A percentile compares a stretch with the other conserved stretches of the same genome.
These are phyloP conservation scores for Fusarium sp. DNA, from an alignment of 2,329 filamentous ascomycete species.

Conservation along the genomic window DNA sequence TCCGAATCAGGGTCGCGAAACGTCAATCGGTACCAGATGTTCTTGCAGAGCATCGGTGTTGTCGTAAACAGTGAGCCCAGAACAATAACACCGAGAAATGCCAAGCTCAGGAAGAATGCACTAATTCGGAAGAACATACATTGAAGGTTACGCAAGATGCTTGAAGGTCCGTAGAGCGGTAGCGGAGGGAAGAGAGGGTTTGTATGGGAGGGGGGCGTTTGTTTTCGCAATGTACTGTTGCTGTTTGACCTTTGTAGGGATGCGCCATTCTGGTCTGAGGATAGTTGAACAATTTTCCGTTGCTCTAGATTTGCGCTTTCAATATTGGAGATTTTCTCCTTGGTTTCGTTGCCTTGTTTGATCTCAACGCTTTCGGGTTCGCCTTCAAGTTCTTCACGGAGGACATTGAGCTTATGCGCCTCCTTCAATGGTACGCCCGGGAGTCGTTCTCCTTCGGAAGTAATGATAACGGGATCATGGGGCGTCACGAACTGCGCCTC, in stretches of 20 bases:
- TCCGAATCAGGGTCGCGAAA: slow-evolving; percentile 69
- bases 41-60: slow-evolving; percentile 65
- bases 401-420: slow-evolving; percentile 75
- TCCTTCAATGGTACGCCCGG: slow-evolving; percentile 78
- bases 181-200: slow-evolving; percentile 88
- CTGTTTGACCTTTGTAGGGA: slow-evolving; percentile 60
- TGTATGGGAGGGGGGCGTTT: slow-evolving; percentile 75
- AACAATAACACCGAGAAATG: slow-evolving; percentile 82
- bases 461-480: slow-evolving; percentile 78
- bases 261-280: slow-evolving; percentile 51
- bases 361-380: slow-evolving; percentile 48
- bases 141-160: slow-evolving; percentile 73
- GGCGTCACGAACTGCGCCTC: slow-evolving; percentile 76
- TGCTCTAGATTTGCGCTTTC: slow-evolving; percentile 49
- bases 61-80: slow-evolving; percentile 78
- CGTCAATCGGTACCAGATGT: slow-evolving; percentile 66
- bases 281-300: slow-evolving; percentile 45
- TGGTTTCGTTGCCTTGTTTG: slow-evolving; percentile 44
- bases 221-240: slow-evolving; percentile 60
- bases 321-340: slow-evolving; percentile 49
- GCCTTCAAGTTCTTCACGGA: slow-evolving; percentile 65
- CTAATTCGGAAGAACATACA: slow-evolving; percentile 74
- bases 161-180: slow-evolving; percentile 83
- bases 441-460: slow-evolving; percentile 74
- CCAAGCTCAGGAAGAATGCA: slow-evolving; percentile 81